Evolutionary conservation across 2,329 filamentous ascomycete genomes (phyloP).

Genomic region (Apiospora hydei): DNA sequence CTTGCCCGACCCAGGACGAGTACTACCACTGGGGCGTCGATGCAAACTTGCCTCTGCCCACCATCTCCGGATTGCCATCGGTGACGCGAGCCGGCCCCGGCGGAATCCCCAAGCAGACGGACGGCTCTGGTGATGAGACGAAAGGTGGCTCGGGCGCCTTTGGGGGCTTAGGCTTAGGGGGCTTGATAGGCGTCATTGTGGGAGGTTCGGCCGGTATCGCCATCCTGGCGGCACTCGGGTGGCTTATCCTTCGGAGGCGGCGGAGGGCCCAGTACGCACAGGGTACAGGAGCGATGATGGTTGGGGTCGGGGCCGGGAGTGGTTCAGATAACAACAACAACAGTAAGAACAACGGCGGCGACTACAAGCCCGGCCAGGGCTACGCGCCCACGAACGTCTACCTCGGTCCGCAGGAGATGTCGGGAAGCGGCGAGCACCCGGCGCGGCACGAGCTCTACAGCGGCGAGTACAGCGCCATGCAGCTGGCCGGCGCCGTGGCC

Average conservation of each 20-base stretch:
- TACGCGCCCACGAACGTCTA: neutral
- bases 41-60: neutral
- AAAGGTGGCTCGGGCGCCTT: neutral
- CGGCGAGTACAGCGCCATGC: neutral
- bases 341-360: neutral
- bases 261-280: neutral
- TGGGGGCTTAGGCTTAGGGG: neutral
- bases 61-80: neutral
- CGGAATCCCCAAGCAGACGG: neutral
- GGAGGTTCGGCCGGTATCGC: neutral
- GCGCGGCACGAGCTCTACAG: neutral
- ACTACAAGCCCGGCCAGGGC: neutral
- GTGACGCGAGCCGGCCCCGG: neutral
- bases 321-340: neutral
- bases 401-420: neutral
- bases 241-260: neutral
- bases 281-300: neutral
- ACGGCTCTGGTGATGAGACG: neutral
- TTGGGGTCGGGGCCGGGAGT: neutral
- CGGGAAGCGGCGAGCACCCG: neutral
- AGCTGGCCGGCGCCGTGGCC: neutral
- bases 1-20: neutral
- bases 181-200: neutral
- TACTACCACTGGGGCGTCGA: neutral
- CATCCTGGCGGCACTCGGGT: neutral